Base-by-base conservation (phyloP, 306 rosid species). In the Carpinus fangiana region DNA sequence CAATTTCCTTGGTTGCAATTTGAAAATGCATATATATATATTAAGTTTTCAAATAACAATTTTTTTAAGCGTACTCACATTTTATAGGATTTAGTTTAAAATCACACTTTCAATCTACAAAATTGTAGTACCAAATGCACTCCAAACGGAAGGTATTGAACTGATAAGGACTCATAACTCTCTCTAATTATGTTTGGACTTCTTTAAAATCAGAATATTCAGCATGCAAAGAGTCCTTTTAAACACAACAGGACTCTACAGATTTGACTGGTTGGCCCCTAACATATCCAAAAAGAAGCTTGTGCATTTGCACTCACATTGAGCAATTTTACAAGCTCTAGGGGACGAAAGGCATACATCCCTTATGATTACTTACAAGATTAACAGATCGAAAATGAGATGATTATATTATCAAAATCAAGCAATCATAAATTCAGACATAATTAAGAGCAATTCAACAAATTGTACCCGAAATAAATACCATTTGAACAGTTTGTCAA, bases 381-480 rank as follows among this genome's bases (percentile, higher is more conserved):
- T 4, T 3, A 60, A 4, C 68, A 55, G 34, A 66, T 7, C 67
- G 60, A 69, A 73, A 67, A 84, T 60, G 41, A 69, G 73, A 70
- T 16, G 56, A 68, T 31, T 48, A 78, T 48, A 78, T 59, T 34
- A 53, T 54, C 51, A 36, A 34, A 38, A 23, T 66, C 23, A 76
- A 70, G 28, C 56, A 31, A 60, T 53, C 14, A 38, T 23, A 69
- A 59, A 66, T 26, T 38, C 26, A 77, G 64, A 78, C 20, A 70
- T 38, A 38, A 31, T 81, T 81, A 74, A 75, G 74, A 73, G 78
- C 76, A 55, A 55, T 56, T 68, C 14, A 73, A 77, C 69, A 78
- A 84, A 70, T 81, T 46, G 85, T 82, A 81, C 66, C 31, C 52
- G 66, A 80, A 81, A 73, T 77, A 68, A 80, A 74, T 85, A 80